Evolutionary conservation across 2,329 filamentous ascomycete genomes (phyloP).

Genomic region (Xylaria sp.): DNA sequence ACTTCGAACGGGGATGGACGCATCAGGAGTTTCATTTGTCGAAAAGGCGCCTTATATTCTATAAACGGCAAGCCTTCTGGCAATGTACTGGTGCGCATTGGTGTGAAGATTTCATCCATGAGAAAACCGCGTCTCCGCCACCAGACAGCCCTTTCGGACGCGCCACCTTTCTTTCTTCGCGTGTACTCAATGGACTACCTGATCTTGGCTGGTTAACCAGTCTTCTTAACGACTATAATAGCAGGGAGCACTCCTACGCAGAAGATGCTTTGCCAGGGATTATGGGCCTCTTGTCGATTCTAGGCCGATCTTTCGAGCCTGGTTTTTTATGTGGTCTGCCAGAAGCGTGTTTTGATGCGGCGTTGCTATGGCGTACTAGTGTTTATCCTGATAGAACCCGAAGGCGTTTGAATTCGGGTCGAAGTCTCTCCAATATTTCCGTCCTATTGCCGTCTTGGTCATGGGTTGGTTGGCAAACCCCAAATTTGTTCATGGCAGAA

Average conservation of each 20-base stretch:
- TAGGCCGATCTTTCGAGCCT: slow-evolving; percentile 1
- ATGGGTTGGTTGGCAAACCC: slow-evolving; percentile 6
- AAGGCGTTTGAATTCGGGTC: not conserved
- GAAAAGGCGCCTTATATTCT: slow-evolving; percentile 7
- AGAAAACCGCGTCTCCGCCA: not conserved
- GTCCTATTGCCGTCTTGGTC: slow-evolving; percentile 2
- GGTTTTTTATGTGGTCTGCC: slow-evolving; percentile 15
- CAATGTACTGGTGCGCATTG: not conserved
- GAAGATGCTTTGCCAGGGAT: slow-evolving; percentile 6
- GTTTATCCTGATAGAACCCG: not conserved
- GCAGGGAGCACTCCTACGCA: not conserved
- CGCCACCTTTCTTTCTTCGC: not conserved
- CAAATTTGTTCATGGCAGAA: not conserved
- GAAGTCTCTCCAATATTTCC: too few relatives aligned
- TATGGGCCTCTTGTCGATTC: slow-evolving; percentile 3
- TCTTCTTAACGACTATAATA: not conserved
- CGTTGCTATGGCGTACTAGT: not conserved
- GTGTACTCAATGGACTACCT: not conserved
- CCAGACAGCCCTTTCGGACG: too few relatives aligned
- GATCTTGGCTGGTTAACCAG: not conserved
- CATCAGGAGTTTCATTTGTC: slow-evolving; percentile 9
- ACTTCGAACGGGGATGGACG: slow-evolving; percentile 5
- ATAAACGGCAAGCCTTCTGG: not conserved
- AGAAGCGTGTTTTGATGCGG: slow-evolving; percentile 8
- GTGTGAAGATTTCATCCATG: not conserved